Base-by-base conservation (phyloP, 257 asterid genomes). In the Sherardia arvensis region DNA sequence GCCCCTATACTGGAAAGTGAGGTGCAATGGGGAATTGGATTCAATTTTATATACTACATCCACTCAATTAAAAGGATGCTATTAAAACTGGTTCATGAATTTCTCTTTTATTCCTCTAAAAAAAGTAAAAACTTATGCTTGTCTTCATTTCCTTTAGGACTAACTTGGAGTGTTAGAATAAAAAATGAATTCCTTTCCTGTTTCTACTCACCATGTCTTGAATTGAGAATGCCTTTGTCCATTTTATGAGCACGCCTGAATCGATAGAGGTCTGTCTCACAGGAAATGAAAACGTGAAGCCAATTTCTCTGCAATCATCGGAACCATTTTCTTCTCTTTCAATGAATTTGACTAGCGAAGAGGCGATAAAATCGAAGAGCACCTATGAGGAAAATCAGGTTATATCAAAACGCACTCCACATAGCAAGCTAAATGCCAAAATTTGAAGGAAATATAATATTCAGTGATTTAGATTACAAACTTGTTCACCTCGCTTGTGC, bases 241-340 rank as follows among this genome's bases (percentile, higher is more conserved):
- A 87, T 72, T 84, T 84, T 47, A 87, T 81, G 60, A 91, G 74
- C 66, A 77, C 76, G 72, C 97, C 97, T 23, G 96, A 84, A 0
- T 83, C 75, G 23, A 80, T 62, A 29, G 97, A 85, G 47, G 74
- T 77, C 66, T 87, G 96, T 69, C 73, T 87, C 73, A 91, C 82
- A 2, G 97, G 97, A 74, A 85, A 91, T 2, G 96, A 87, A 66
- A 91, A 87, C 62, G 97, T 91, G 84, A 91, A 87, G 66, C 97
- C 97, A 26, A 91, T 87, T 34, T 77, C 90, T 73, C 76, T 76
- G 63, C 64, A 73, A 70, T 63, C 73, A 51, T 75, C 83, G 1
- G 75, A 57, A 34, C 18, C 74, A 61, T 67, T 66, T 57, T 68
- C 90, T 61, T 82, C 93, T 73, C 67, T 80, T 61, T 76, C 95